Conservation (phyloP, 495 filamentous ascomycete species). For the Endocarpon pusillum region DNA sequence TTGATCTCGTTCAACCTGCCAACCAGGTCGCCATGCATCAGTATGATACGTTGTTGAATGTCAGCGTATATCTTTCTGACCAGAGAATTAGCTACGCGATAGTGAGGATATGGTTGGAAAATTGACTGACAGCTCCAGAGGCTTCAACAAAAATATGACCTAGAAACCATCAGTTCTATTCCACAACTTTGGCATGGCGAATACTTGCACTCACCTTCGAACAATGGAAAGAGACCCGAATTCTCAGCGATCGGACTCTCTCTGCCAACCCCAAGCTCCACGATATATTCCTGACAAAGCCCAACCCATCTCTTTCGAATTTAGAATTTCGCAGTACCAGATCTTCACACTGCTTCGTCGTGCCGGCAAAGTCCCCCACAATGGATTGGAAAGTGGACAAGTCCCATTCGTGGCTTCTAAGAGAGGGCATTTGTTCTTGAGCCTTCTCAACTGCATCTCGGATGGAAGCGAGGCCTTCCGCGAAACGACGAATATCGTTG, state of each 20-base stretch:
- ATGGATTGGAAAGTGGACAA: constrained; percentile 3
- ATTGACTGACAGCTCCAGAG: background rate
- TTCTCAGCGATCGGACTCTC: background rate
- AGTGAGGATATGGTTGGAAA: constrained; percentile 9
- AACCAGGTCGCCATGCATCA: constrained; percentile 7
- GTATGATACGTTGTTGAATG: constrained; percentile 5
- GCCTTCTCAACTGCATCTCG: background rate
- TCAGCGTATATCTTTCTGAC: background rate
- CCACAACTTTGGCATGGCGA: too few species aligned
- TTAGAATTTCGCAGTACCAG: constrained; percentile 4
- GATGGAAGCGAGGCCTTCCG: constrained; percentile 2
- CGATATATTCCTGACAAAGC: background rate
- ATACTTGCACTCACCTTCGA: too few species aligned
- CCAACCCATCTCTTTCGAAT: constrained; percentile 1
- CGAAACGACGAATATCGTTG: constrained; percentile 6
- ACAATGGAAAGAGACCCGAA: background rate
- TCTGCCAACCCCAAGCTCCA: background rate
- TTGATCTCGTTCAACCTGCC: constrained; percentile 6
- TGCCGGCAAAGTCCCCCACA: constrained; percentile 9
- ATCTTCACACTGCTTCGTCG: constrained; percentile 7
- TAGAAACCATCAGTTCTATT: too few species aligned
- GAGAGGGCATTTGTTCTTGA: constrained; percentile 1
- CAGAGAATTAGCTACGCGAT: background rate
- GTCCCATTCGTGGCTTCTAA: constrained; percentile 4
- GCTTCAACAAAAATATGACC: background rate